Conservation (phyloP, 129 eudicot species). For the Ambrosia artemisiifolia region DNA sequence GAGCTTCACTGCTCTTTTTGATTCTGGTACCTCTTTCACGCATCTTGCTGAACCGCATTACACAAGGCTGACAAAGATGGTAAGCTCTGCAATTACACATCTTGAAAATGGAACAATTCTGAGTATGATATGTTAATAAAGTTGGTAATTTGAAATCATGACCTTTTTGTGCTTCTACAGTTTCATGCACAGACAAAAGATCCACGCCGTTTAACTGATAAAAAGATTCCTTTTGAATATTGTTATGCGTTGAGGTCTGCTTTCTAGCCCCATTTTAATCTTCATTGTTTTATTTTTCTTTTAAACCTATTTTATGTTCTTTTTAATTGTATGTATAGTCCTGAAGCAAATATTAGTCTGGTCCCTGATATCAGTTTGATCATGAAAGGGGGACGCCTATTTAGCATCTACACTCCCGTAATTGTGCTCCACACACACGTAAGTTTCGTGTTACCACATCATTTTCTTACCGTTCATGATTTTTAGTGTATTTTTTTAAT, state of each 20-base stretch:
- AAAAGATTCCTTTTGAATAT: slow-evolving; percentile 75
- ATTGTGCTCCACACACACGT: slow-evolving; percentile 64
- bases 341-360: slow-evolving; percentile 49
- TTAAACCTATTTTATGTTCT: slow-evolving; percentile 1
- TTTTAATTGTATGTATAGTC: slow-evolving; percentile 36
- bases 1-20: slow-evolving; percentile 69
- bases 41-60: slow-evolving; percentile 64
- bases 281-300: slow-evolving; percentile 9
- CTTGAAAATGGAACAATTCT: neutral
- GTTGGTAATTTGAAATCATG: slow-evolving; percentile 10
- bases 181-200: slow-evolving; percentile 63
- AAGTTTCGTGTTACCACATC: slow-evolving; percentile 12
- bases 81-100: slow-evolving; percentile 27
- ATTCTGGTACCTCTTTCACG: slow-evolving; percentile 84
- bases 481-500: too few relatives aligned
- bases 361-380: slow-evolving; percentile 55
- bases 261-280: slow-evolving; percentile 13
- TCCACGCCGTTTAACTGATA: slow-evolving; percentile 55
- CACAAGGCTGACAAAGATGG: slow-evolving; percentile 59
- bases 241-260: slow-evolving; percentile 79
- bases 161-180: slow-evolving; percentile 34
- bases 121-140: neutral
- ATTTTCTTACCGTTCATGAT: neutral
- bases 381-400: slow-evolving; percentile 61
- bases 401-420: slow-evolving; percentile 53